Conservation (phyloP, 257 asterid species). For the Hygrophila difformis region DNA sequence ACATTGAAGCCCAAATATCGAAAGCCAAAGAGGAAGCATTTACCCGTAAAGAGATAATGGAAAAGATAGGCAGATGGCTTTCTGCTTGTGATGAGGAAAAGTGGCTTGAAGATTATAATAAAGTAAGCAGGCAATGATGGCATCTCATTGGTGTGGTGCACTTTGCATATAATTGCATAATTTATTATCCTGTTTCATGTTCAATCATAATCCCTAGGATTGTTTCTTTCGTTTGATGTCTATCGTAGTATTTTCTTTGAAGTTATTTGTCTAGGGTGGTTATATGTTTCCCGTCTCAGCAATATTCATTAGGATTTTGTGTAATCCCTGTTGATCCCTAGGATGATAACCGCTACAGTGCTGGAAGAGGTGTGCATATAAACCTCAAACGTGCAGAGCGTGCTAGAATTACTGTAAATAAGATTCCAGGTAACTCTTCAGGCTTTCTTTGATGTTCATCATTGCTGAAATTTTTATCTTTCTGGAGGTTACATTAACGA, state of each 20-base stretch:
- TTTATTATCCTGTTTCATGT: no score
- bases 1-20: slow-evolving; percentile 73
- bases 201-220: no score
- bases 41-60: slow-evolving; percentile 78
- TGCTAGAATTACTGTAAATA: slow-evolving; percentile 68
- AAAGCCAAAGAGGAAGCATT: slow-evolving; percentile 69
- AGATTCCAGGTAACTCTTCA: slow-evolving; percentile 67
- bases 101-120: no score
- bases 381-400: slow-evolving; percentile 91
- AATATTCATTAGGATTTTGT: no score
- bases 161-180: no score
- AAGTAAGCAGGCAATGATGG: no score
- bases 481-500: slow-evolving; percentile 16
- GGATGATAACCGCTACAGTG: slow-evolving; percentile 80
- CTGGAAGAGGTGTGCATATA: slow-evolving; percentile 93
- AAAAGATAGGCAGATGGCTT: slow-evolving; percentile 85
- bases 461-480: slow-evolving; percentile 14
- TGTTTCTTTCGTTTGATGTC: no score
- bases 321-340: slow-evolving; percentile 27
- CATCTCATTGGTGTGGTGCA: no score
- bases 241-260: no score
- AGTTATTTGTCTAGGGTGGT: no score
- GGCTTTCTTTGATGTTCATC: slow-evolving; percentile 2
- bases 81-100: no score
- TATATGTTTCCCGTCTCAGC: no score